A percentile compares a stretch with the other conserved stretches of the same genome.
These are phyloP conservation scores for Paradendryphiella salina DNA, from an alignment of 2,329 filamentous ascomycete genomes.

Conservation along the genomic window DNA sequence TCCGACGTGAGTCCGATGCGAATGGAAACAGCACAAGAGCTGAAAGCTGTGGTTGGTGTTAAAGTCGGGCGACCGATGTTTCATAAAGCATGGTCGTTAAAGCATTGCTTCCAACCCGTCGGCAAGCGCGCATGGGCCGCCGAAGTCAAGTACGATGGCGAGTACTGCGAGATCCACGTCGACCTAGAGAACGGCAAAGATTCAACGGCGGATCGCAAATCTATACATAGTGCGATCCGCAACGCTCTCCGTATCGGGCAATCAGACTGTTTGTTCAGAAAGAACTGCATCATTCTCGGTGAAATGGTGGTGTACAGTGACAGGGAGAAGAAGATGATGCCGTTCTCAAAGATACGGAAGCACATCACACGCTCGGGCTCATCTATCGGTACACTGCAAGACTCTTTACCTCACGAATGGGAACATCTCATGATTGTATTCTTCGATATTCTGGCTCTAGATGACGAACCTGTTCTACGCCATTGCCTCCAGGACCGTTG, in stretches of 20 bases:
- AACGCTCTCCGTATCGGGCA: slow-evolving; percentile 66
- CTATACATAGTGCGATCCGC: slow-evolving; percentile 65
- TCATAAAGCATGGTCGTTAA: slow-evolving; percentile 59
- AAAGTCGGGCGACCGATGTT: slow-evolving; percentile 54
- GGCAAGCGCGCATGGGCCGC: slow-evolving; percentile 66
- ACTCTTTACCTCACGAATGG: slow-evolving; percentile 62
- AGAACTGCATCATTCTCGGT: slow-evolving; percentile 77
- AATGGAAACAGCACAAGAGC: slow-evolving; percentile 44
- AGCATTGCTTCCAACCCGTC: slow-evolving; percentile 71
- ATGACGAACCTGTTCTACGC: slow-evolving; percentile 57
- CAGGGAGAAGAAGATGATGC: slow-evolving; percentile 64
- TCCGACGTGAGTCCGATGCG: slow-evolving; percentile 40
- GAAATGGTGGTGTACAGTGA: slow-evolving; percentile 81
- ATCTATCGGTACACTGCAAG: slow-evolving; percentile 67
- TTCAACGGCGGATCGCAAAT: slow-evolving; percentile 70
- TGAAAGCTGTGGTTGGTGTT: slow-evolving; percentile 48
- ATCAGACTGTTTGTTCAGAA: slow-evolving; percentile 61
- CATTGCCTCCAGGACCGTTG: slow-evolving; percentile 64
- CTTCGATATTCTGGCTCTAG: slow-evolving; percentile 62
- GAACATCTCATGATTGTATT: slow-evolving; percentile 65
- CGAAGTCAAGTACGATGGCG: slow-evolving; percentile 83
- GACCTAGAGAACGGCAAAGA: slow-evolving; percentile 76
- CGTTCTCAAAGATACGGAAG: slow-evolving; percentile 81
- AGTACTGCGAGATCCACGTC: slow-evolving; percentile 85
- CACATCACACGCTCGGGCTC: slow-evolving; percentile 74